Base-by-base conservation (phyloP, 306 rosid species). In the Castanea sativa region DNA sequence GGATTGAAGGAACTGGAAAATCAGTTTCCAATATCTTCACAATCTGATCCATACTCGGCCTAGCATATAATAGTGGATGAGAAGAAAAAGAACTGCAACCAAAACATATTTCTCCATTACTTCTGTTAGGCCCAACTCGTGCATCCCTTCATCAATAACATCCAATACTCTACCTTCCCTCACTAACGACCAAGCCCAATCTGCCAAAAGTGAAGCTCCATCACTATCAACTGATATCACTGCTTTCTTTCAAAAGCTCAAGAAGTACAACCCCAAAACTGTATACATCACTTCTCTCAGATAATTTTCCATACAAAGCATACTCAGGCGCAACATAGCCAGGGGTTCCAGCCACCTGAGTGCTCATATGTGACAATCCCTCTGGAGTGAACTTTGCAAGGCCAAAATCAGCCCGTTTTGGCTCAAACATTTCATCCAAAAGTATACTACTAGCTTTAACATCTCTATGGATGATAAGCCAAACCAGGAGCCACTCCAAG, bases 251-350 rank as follows among this genome's bases (percentile, higher is more conserved):
- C 53, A 73, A 55, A 20, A 73, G 67, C 67, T 73, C 52, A 55
- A 73, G 76, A 73, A 73, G 77, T 49, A 73, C 77, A 73, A 73
- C 76, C 27, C 67, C 76, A 73, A 55, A 55, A 55, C 67, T 73
- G 49, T 16, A 73, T 2, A 73, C 76, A 73, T 73, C 67, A 73
- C 52, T 73, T 55, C 65, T 30, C 76, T 73, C 67, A 4, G 53
- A 73, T 32, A 55, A 33, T 32, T 73, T 53, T 4, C 76, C 67
- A 5, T 63, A 63, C 41, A 63, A 29, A 29, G 43, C 69, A 15
- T 63, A 30, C 43, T 15, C 43, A 10, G 67, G 77, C 0, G 53
- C 77, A 73, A 55, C 67, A 73, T 73, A 73, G 32, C 77, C 77
- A 38, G 55, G 11, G 32, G 77, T 73, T 65, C 77, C 33, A 30